A percentile compares a stretch with the other conserved stretches of the same genome.
Conservation (phyloP, 1,284 basidiomycete species). For the Mycena sp. region DNA sequence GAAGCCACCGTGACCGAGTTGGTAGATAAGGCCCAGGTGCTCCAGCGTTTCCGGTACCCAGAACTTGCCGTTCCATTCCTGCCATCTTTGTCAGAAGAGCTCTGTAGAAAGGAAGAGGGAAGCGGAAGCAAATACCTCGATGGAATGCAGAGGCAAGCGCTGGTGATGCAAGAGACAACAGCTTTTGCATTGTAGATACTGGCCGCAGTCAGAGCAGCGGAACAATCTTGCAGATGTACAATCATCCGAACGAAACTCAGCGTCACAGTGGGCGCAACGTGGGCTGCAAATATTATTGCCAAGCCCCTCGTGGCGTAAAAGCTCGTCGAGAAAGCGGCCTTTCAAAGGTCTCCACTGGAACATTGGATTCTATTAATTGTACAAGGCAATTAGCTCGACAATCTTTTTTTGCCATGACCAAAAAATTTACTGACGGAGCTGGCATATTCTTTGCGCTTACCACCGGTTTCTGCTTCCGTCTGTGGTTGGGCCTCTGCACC, state of each 20-base stretch:
- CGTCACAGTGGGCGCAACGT: slow-evolving; percentile 6
- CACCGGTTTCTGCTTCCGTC: not conserved
- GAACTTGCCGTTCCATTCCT: slow-evolving; percentile 15
- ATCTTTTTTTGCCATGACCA: not conserved
- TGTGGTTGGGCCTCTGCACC: too few relatives aligned
- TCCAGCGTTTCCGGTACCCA: not conserved
- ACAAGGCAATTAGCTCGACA: too few relatives aligned
- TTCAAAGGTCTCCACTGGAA: slow-evolving; percentile 17
- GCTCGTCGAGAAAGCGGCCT: slow-evolving; percentile 21
- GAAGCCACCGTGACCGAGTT: slow-evolving; percentile 26
- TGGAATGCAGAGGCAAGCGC: slow-evolving; percentile 1
- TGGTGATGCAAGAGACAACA: slow-evolving; percentile 14
- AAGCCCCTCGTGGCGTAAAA: slow-evolving; percentile 23
- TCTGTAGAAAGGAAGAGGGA: not conserved
- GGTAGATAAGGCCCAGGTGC: slow-evolving; percentile 15
- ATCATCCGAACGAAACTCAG: not conserved
- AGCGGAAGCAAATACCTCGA: slow-evolving; percentile 4
- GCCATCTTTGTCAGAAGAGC: not conserved
- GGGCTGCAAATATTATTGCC: slow-evolving; percentile 6
- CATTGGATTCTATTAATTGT: slow-evolving; percentile 12
- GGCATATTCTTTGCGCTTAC: slow-evolving; percentile 18
- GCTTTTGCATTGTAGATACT: slow-evolving; percentile 18
- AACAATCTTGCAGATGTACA: not conserved
- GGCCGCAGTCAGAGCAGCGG: slow-evolving; percentile 17
- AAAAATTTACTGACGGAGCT: slow-evolving; percentile 1